phyloP scores from a whole-genome alignment of 108 stramenopile species.

The Discostella stelligeroides region DNA sequence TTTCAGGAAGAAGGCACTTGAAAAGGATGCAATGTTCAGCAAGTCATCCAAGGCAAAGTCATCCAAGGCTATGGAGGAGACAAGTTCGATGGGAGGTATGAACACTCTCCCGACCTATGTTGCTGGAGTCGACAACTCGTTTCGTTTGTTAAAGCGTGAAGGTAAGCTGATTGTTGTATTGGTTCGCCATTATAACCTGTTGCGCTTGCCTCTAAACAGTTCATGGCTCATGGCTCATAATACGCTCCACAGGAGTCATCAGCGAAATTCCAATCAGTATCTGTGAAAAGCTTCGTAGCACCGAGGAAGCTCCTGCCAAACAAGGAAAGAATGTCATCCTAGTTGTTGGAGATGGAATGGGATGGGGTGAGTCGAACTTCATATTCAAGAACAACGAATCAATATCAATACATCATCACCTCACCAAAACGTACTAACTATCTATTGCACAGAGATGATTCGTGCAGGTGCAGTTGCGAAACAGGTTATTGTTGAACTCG shows the following conservation, averaged over 20 bases:
- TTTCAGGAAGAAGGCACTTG: no score
- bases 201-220: no score
- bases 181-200: neutral
- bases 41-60: no score
- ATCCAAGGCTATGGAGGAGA: no score
- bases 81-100: no score
- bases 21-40: no score
- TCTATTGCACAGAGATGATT: slow-evolving; percentile 45
- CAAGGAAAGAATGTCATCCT: slow-evolving; percentile 60
- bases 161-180: slow-evolving; percentile 4
- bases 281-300: slow-evolving; percentile 9
- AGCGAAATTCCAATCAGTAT: slow-evolving; percentile 30
- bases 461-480: slow-evolving; percentile 65
- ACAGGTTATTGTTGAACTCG: slow-evolving; percentile 48
- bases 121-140: slow-evolving; percentile 44
- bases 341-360: slow-evolving; percentile 73
- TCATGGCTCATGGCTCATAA: neutral
- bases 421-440: no score
- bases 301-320: slow-evolving; percentile 5
- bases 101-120: neutral
- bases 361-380: slow-evolving; percentile 15
- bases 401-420: no score
- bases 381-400: no score
- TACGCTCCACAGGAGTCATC: slow-evolving; percentile 35
- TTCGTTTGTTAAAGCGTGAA: slow-evolving; percentile 52